Evolutionary conservation across 2,329 filamentous ascomycete species (phyloP), one percentile per base, ranked within the genome.

Genomic region (Colletotrichum incanum): DNA sequence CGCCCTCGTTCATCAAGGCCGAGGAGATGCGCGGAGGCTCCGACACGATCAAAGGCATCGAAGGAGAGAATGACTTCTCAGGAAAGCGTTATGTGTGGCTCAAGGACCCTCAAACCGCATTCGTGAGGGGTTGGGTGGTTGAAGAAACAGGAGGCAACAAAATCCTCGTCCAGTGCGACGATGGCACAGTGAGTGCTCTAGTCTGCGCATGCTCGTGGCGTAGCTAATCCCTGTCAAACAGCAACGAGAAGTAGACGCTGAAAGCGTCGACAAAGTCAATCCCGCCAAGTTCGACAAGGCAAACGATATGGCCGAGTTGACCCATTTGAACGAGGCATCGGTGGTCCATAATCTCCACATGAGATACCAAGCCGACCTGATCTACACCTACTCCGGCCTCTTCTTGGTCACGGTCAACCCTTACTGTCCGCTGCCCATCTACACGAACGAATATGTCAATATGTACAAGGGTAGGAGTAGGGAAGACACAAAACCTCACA

Each of bases 261-360:
- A 98, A 77, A 93, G 91, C 77, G 95, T 98, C 76, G 97, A 99
- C 87, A 98, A 98, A 84, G 97, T 99, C 86, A 99, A 99, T 83
- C 96, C 96, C 58, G 96, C 96, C 79, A 99, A 99, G 82, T 99
- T 99, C 84, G 96, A 99, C 89, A 99, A 98, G 84, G 96, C 96
- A 75, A 95, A 97, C 84, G 97, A 99, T 82, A 99, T 99, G 96
- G 96, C 97, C 31, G 96, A 99, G 82, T 89, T 99, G 79, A 99
- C 96, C 7, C 96, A 99, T 82, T 86, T 99, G 75, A 99, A 99
- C 83, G 96, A 99, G 84, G 94, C 96, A 28, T 98, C 96, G 0
- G 96, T 99, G 63, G 95, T 99, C 63, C 95, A 99, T 84, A 99
- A 99, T 80, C 89, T 99, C 69, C 93, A 97, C 76, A 96, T 94